Percentiles rank a stretch among this genome's conserved stretches.
These are phyloP conservation scores for Geotrichum klebahnii DNA, from an alignment of 1,139 yeast species.

Conservation along the genomic window DNA sequence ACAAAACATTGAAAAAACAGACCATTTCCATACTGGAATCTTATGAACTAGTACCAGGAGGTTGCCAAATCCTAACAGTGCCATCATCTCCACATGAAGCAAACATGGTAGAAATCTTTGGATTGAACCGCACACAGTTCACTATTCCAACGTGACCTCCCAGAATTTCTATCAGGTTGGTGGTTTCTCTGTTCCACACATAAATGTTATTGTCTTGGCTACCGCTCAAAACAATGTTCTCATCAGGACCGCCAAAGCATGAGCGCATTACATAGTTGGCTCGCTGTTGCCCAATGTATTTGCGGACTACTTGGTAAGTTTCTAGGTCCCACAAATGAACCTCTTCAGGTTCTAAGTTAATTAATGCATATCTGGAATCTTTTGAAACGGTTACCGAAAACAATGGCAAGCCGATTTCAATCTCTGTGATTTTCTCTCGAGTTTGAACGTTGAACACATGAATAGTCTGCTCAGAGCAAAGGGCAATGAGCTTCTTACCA, in stretches of 20 bases:
- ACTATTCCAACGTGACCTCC: constrained; percentile 65
- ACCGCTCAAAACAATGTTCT: constrained; percentile 71
- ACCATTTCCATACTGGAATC: neutral
- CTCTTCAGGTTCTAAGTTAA: constrained; percentile 73
- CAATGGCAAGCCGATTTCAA: constrained; percentile 44
- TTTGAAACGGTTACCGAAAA: constrained; percentile 48
- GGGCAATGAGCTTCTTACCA: constrained; percentile 58
- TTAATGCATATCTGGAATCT: constrained; percentile 49
- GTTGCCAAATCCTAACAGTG: constrained; percentile 20
- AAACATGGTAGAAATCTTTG: constrained; percentile 50
- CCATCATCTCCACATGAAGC: constrained; percentile 67
- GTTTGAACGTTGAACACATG: constrained; percentile 49
- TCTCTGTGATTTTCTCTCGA: constrained; percentile 35
- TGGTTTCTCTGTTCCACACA: constrained; percentile 74
- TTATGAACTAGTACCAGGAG: neutral
- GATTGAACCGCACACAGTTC: constrained; percentile 72
- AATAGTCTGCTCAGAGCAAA: constrained; percentile 53
- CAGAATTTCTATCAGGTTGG: constrained; percentile 60
- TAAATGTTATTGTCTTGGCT: constrained; percentile 77
- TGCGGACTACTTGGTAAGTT: constrained; percentile 50
- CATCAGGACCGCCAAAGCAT: constrained; percentile 67
- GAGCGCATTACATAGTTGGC: constrained; percentile 65
- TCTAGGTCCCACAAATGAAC: constrained; percentile 72
- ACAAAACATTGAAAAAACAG: neutral
- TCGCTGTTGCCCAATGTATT: constrained; percentile 60